Evolutionary conservation across 805 yeast species (phyloP).

Genomic region (Candida adriatica): DNA sequence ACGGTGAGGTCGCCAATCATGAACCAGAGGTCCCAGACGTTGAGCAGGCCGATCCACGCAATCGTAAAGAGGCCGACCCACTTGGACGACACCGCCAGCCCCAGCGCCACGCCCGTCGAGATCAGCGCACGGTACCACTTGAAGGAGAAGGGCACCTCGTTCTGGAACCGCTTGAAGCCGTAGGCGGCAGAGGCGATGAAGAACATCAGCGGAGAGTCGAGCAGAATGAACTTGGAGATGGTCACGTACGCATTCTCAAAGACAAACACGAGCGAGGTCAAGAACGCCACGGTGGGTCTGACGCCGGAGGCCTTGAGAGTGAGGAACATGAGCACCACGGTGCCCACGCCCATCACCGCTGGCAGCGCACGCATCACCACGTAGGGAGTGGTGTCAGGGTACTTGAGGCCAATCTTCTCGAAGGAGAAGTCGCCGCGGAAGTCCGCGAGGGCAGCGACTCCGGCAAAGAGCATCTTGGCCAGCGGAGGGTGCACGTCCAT

Average conservation of each 20-base stretch:
- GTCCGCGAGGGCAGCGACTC: conserved; percentile 60
- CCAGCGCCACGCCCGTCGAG: conserved; percentile 63
- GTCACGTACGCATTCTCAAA: conserved; percentile 66
- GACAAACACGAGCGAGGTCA: conserved; percentile 47
- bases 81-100: conserved; percentile 67
- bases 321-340: conserved; percentile 56
- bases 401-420: conserved; percentile 56
- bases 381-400: conserved; percentile 55
- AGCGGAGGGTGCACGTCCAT: conserved; percentile 80
- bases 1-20: conserved; percentile 62
- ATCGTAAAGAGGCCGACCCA: conserved; percentile 84
- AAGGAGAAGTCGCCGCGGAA: conserved; percentile 67
- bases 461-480: conserved; percentile 70
- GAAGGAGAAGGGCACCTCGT: conserved; percentile 51
- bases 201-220: conserved; percentile 71
- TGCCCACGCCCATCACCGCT: conserved; percentile 60
- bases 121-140: conserved; percentile 54
- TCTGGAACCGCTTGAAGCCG: conserved; percentile 59
- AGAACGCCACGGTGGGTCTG: conserved; percentile 53
- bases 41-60: conserved; percentile 66
- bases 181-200: conserved; percentile 69
- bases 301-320: conserved; percentile 73
- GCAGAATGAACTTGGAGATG: conserved; percentile 64
- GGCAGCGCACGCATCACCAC: conserved; percentile 64
- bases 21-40: conserved; percentile 62